A percentile compares a stretch with the other conserved stretches of the same genome.
Conservation (phyloP, 768 basidiomycete genomes). For the Serendipita indica region DNA sequence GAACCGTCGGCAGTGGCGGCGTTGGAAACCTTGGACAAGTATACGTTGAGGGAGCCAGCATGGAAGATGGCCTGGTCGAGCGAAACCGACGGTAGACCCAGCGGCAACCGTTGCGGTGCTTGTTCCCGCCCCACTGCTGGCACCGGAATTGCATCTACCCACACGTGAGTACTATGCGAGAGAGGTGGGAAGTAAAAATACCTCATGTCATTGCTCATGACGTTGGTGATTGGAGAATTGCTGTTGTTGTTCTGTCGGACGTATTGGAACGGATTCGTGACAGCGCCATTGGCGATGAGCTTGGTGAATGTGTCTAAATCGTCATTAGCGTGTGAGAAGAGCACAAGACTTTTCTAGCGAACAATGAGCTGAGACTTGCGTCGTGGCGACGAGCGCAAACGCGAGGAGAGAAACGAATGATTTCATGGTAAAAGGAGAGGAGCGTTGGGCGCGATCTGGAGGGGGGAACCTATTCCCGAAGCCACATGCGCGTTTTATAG, state of each 20-base stretch:
- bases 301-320: neutral
- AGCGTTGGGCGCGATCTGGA: neutral
- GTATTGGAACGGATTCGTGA: neutral
- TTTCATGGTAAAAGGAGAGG: neutral
- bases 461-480: no score
- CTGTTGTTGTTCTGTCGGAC: constrained; percentile 3
- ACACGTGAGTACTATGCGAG: neutral
- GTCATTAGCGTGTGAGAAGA: neutral
- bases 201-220: neutral
- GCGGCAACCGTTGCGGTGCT: neutral
- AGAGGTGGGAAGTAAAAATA: neutral
- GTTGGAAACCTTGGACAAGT: constrained; percentile 9
- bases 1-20: constrained; percentile 6
- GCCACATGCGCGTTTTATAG: no score
- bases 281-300: neutral
- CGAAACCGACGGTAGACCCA: neutral
- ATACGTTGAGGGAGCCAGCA: neutral
- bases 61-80: constrained; percentile 2
- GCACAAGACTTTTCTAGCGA: neutral
- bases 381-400: neutral
- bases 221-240: constrained; percentile 3
- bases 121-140: neutral
- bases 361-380: constrained; percentile 5
- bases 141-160: neutral
- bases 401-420: neutral